A percentile compares a stretch with the other conserved stretches of the same genome.
Evolutionary conservation across 2,329 filamentous ascomycete species (phyloP).

Genomic region (Geosmithia flava): DNA sequence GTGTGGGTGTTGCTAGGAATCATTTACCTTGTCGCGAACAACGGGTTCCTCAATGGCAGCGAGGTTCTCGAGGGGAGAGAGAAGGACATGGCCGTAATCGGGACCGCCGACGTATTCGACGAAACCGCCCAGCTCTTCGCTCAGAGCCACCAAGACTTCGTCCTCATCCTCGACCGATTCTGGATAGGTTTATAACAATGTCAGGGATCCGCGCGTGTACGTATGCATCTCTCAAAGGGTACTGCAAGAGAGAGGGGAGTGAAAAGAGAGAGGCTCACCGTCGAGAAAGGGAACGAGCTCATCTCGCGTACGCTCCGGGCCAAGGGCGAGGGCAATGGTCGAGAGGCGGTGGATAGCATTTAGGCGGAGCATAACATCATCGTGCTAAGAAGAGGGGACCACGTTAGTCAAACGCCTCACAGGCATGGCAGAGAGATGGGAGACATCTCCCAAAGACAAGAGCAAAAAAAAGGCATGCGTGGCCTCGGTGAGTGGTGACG

Average conservation of each 20-base stretch:
- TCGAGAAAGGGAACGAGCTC: conserved; percentile 98
- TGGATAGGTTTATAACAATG: conserved; percentile 23
- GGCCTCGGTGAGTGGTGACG: not conserved
- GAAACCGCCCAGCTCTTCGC: conserved; percentile 92
- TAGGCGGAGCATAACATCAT: conserved; percentile 93
- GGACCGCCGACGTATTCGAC: conserved; percentile 96
- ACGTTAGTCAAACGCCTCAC: not conserved
- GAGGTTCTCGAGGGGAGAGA: conserved; percentile 94
- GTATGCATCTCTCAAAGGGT: not conserved
- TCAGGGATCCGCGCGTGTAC: not conserved
- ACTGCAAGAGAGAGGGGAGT: conserved; percentile 4
- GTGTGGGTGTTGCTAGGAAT: not conserved
- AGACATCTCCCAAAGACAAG: not conserved
- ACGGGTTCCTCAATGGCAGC: conserved; percentile 97
- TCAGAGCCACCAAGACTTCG: conserved; percentile 91
- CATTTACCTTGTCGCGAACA: conserved; percentile 82
- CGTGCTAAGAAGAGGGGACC: conserved; percentile 51
- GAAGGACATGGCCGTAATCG: conserved; percentile 86
- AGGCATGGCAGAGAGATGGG: not conserved
- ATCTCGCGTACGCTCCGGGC: conserved; percentile 91
- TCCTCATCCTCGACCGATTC: conserved; percentile 99
- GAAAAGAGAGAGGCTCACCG: conserved; percentile 47
- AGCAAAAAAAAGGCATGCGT: conserved; percentile 2
- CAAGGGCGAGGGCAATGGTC: conserved; percentile 92
- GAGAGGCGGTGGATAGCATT: conserved; percentile 98